phyloP scores from a whole-genome alignment of 2,329 filamentous ascomycete genomes.

The Orbilia quercus region DNA sequence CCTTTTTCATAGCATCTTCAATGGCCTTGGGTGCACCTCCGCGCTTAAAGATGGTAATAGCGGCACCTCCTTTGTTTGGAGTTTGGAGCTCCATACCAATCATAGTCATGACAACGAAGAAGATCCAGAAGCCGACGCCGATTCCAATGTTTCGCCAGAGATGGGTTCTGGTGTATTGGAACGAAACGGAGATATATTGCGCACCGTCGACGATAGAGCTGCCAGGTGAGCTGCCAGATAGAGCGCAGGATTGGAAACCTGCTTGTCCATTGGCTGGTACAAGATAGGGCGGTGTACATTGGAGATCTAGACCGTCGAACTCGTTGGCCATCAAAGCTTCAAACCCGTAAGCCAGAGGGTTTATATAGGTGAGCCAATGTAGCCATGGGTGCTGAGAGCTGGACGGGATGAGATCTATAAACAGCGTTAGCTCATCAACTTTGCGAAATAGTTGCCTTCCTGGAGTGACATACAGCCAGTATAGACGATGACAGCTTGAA shows the following conservation, averaged over 20 bases:
- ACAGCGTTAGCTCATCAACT: constrained; percentile 67
- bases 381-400: constrained; percentile 79
- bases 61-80: constrained; percentile 70
- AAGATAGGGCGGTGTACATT: constrained; percentile 75
- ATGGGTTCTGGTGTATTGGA: constrained; percentile 73
- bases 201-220: constrained; percentile 73
- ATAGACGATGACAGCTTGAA: constrained; percentile 71
- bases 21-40: constrained; percentile 72
- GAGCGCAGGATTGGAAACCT: constrained; percentile 81
- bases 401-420: constrained; percentile 77
- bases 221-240: constrained; percentile 77
- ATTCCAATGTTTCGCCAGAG: constrained; percentile 89
- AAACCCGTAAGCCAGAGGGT: constrained; percentile 77
- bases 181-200: constrained; percentile 76
- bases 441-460: constrained; percentile 63
- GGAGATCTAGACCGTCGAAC: constrained; percentile 76
- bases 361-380: constrained; percentile 83
- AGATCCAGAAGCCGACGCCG: constrained; percentile 77
- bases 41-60: constrained; percentile 73
- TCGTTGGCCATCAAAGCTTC: constrained; percentile 87
- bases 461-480: constrained; percentile 73
- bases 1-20: constrained; percentile 70
- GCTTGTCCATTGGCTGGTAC: constrained; percentile 77
- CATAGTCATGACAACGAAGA: constrained; percentile 79
- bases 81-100: constrained; percentile 72